Evolutionary conservation across 257 asterid species (phyloP), one percentile per base, ranked within the genome.

Genomic region (Echium plantagineum): DNA sequence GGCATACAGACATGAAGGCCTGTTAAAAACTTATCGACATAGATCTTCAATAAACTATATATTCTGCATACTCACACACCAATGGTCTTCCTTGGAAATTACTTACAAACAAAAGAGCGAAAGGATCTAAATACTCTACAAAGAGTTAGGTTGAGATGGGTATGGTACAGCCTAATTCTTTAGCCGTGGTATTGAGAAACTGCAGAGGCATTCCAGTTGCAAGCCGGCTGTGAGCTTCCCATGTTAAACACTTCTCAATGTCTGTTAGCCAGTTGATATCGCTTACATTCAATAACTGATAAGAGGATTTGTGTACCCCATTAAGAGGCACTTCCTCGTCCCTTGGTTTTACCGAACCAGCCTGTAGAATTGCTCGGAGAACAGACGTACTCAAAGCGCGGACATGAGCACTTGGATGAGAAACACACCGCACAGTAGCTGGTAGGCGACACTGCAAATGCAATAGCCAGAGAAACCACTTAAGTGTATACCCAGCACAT

Each of bases 341-440:
- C 60, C 80, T 72, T 1, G 83, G 68, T 78, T 78, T 85, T 32
- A 70, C 48, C 4, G 87, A 63, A 12, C 86, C 78, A 3, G 85
- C 75, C 17, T 82, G 84, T 57, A 84, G 71, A 63, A 91, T 88
- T 48, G 95, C 94, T 9, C 87, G 95, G 61, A 91, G 98, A 57
- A 91, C 94, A 22, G 98, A 91, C 22, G 69, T 86, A 81, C 98
- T 91, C 16, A 91, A 95, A 15, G 95, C 87, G n/a, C 98, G 96
- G 28, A 91, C 95, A 56, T 84, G 96, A 73, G 98, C 98, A 42
- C 97, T 91, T 5, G 87, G 89, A 69, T 91, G 98, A 60, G 97
- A 91, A 59, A 85, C 81, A 63, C 97, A 91, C 9, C 94, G 90
- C 61, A 85, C 90, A 3, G 95, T 88, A 21, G 97, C 97, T 17